Evolutionary conservation across 805 yeast genomes (phyloP), one percentile per base, ranked within the genome.

Genomic region (Myxozyma geophila): DNA sequence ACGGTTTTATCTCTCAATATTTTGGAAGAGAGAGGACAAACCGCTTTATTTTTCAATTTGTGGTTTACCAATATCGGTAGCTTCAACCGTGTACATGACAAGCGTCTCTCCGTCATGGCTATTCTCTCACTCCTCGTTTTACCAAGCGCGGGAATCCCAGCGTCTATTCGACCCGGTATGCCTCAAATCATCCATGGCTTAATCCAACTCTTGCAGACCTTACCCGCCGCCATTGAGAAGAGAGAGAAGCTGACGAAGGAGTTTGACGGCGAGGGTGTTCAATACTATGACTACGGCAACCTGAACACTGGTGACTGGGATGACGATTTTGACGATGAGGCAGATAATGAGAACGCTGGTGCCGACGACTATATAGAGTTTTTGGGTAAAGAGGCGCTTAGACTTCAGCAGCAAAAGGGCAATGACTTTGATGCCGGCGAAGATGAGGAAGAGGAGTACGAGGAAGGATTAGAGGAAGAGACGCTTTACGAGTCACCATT

Each of bases 401-500:
- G 63, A 8, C 13, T 66, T 43, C 60, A 53, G 23, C 43, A 28
- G 37, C 49, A 39, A 21, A 53, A 50, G 48, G 46, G 43, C 46
- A 15, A 51, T 9, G 35, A 28, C 7, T 52, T 48, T 39, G 56
- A 41, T 19, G 28, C 28, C 21, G 37, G 9, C 37, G 52, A 48
- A 6, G 59, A 53, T 19, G 63, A 50, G n/a, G 59, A 53, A 6
- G 68, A 58, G 68, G 50, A 76, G 72, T 64, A 76, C 74, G 73
- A 68, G 19, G 74, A 70, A 6, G 73, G 41, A n/a, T 81, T 89
- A 51, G 86, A 87, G 52, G 98, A 92, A 72, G 97, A 89, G 72
- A 86, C 97, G 9, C 79, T 89, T 73, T 83, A 89, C 33, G 88
- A 87, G 68, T 88, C 93, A 0, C 87, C 96, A 2, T 81, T 95